These are phyloP conservation scores for Emmonsiellopsis sp. DNA, from an alignment of 2,329 filamentous ascomycete species.

Conservation along the genomic window DNA sequence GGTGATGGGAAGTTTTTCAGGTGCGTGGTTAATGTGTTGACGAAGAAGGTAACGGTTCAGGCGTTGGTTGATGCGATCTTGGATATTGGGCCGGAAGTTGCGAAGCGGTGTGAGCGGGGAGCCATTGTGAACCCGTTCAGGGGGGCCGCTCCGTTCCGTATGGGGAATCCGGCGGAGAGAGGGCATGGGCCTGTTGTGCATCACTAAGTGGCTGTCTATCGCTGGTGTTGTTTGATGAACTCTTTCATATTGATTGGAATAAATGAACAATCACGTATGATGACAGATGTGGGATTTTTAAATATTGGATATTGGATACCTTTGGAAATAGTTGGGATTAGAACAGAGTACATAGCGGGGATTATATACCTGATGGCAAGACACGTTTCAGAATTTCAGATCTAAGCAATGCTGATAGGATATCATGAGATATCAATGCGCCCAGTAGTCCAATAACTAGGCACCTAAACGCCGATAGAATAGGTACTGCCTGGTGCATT, in stretches of 20 bases:
- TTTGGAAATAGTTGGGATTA: too few species aligned
- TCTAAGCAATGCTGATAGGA: too few species aligned
- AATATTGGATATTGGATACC: too few species aligned
- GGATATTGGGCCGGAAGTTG: constrained; percentile 32
- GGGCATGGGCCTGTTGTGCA: constrained; percentile 28
- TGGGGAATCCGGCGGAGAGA: constrained; percentile 21
- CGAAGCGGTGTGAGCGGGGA: constrained; percentile 11
- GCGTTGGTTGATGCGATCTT: constrained; percentile 53
- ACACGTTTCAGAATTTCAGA: too few species aligned
- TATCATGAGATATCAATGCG: too few species aligned
- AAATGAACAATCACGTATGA: background rate
- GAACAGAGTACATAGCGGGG: too few species aligned
- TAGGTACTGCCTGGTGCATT: too few species aligned
- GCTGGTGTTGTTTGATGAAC: background rate
- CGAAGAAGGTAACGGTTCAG: constrained; percentile 51
- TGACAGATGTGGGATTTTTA: too few species aligned
- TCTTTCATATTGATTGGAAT: background rate
- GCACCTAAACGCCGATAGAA: too few species aligned
- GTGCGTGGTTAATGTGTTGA: constrained; percentile 58
- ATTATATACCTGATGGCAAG: too few species aligned
- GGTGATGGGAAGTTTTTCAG: constrained; percentile 57
- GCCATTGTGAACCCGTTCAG: background rate
- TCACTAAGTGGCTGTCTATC: background rate
- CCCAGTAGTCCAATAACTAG: too few species aligned
- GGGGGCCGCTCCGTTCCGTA: constrained; percentile 2